Conservation (phyloP, 768 basidiomycete species). For the Phlebiopsis gigantea region DNA sequence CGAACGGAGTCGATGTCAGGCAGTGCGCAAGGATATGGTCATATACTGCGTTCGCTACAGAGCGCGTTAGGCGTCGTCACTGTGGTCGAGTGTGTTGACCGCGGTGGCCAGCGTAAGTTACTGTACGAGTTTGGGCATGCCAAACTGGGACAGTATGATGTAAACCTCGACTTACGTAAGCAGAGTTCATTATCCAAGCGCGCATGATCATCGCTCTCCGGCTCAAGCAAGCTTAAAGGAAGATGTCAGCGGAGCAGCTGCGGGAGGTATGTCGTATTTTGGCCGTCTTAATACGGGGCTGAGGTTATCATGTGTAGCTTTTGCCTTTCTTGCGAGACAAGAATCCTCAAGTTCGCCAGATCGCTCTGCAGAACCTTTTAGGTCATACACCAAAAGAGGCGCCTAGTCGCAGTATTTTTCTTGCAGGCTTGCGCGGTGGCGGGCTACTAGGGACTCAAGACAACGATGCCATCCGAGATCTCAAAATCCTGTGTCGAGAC, state of each 20-base stretch:
- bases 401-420: conserved; percentile 71
- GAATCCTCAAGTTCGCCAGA: conserved; percentile 82
- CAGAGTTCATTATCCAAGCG: background rate
- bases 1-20: background rate
- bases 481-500: conserved; percentile 86
- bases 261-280: conserved; percentile 28
- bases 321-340: conserved; percentile 79
- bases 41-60: background rate
- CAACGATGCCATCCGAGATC: conserved; percentile 65
- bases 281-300: background rate
- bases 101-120: conserved; percentile 4
- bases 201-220: background rate
- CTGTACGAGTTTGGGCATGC: background rate
- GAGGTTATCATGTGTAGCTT: conserved; percentile 40
- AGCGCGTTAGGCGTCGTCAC: background rate
- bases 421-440: conserved; percentile 51
- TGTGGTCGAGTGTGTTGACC: conserved; percentile 6
- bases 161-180: conserved; percentile 8
- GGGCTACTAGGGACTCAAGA: conserved; percentile 58
- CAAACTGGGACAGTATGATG: conserved; percentile 1
- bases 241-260: conserved; percentile 22
- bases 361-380: conserved; percentile 81
- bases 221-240: background rate
- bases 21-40: background rate
- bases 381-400: conserved; percentile 72